Conservation (phyloP, 768 basidiomycete species). For the Agrocybe praecox region DNA sequence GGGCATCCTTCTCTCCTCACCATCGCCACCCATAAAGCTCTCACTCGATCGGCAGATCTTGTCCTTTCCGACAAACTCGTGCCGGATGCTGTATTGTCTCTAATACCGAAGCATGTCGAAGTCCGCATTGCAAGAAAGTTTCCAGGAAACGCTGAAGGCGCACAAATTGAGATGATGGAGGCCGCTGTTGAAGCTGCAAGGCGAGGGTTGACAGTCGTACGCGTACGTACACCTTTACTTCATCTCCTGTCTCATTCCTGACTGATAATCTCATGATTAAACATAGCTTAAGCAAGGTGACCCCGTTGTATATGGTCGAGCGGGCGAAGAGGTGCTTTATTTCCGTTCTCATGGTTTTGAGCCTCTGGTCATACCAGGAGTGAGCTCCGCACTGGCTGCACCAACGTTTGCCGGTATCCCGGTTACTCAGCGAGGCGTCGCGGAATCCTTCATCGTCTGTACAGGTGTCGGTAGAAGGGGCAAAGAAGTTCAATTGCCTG, state of each 20-base stretch:
- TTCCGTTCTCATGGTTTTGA: constrained; percentile 88
- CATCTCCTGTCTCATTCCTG: constrained; percentile 7
- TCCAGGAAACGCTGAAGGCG: constrained; percentile 95
- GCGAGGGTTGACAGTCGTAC: constrained; percentile 82
- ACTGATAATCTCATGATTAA: constrained; percentile 8
- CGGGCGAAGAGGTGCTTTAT: constrained; percentile 92
- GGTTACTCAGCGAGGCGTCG: constrained; percentile 93
- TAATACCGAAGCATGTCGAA: constrained; percentile 74
- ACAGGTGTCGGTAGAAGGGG: constrained; percentile 93
- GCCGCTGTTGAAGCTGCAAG: constrained; percentile 83
- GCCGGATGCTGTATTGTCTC: constrained; percentile 80
- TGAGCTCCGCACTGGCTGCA: constrained; percentile 87
- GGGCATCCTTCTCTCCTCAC: constrained; percentile 95
- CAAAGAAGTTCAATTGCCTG: constrained; percentile 80
- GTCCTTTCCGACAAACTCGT: constrained; percentile 98
- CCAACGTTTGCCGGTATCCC: constrained; percentile 91
- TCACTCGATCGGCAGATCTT: constrained; percentile 80
- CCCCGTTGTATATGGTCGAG: constrained; percentile 91
- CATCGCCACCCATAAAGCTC: constrained; percentile 76
- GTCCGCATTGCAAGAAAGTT: constrained; percentile 95
- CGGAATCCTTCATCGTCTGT: constrained; percentile 87
- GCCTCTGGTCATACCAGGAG: constrained; percentile 84
- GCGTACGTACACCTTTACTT: constrained; percentile 50
- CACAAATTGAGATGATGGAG: constrained; percentile 94
- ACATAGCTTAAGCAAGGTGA: constrained; percentile 94